Evolutionary conservation across 225 moss, liverwort and hornwort species (phyloP).

Genomic region (Marchantia polymorpha): DNA sequence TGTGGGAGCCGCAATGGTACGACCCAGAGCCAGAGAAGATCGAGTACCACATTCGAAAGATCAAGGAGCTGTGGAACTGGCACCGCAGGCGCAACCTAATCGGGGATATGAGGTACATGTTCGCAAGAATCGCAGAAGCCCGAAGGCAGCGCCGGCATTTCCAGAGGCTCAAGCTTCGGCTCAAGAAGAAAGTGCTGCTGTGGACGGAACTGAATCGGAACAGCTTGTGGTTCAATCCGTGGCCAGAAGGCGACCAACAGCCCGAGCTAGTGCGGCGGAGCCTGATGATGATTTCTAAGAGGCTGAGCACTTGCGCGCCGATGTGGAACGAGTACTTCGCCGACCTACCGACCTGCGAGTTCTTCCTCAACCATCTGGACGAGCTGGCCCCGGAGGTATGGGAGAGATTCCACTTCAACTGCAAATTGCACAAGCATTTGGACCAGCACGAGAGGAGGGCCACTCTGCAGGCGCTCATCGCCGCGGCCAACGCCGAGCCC

Average conservation of each 20-base stretch:
- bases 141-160: constrained; percentile 41
- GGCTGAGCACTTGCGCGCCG: constrained; percentile 40
- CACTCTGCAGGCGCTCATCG: constrained; percentile 17
- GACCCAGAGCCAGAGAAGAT: constrained; percentile 38
- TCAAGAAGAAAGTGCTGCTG: constrained; percentile 34
- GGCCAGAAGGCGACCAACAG: constrained; percentile 36
- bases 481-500: constrained; percentile 17
- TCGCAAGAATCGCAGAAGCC: constrained; percentile 27
- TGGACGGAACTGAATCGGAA: constrained; percentile 44
- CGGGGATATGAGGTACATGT: constrained; percentile 32
- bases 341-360: constrained; percentile 26
- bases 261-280: constrained; percentile 37
- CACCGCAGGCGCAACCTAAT: constrained; percentile 20
- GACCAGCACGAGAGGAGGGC: constrained; percentile 29
- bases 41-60: constrained; percentile 31
- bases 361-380: constrained; percentile 36
- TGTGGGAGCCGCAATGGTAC: constrained; percentile 32
- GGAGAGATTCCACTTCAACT: constrained; percentile 42
- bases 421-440: constrained; percentile 39
- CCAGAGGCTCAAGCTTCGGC: constrained; percentile 35
- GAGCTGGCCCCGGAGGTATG: constrained; percentile 36
- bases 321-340: constrained; percentile 35
- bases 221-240: constrained; percentile 45
- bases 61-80: constrained; percentile 34
- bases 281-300: constrained; percentile 40